Base-by-base conservation (phyloP, 768 basidiomycete species). In the Tephrocybe sp. region DNA sequence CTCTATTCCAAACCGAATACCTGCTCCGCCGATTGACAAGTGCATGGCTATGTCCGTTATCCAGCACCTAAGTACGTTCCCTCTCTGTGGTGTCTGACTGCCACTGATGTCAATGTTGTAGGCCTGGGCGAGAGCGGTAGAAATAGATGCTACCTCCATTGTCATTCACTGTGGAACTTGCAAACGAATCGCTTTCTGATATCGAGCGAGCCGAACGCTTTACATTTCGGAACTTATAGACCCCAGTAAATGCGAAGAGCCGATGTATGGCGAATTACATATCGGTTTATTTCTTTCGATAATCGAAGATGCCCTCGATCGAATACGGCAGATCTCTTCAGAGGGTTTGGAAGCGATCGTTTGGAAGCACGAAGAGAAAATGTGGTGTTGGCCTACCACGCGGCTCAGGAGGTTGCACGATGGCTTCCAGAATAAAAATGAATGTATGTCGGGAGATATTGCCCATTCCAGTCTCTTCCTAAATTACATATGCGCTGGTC, bases 81-180 rank as follows among this genome's bases (percentile, higher is more conserved):
- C 17, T 5, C 17, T 36, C 5, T 36, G 17, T n/a, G 35, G 5
- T 14, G 8, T 34, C 14, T 14, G 8, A 14, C 33, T 8, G 33
- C 33, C 33, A 20, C 40, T 41, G 17, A 41, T 19, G 4, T 42
- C 12, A 16, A 42, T 42, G 35, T n/a, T 11, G 4, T 11, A 60
- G 59, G 47, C 54, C 1, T 60, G 59, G 59, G 20, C 45, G 8
- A 31, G 49, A n/a, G 49, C 53, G 17, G 53, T 55, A 30, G 30
- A 45, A 16, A 19, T 19, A 19, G 45, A 60, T 38, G 30, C 41
- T 5, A 57, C 52, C 6, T 51, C 58, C 30, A 50, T 59, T 10
- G 42, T 60, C 17, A 33, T 60, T 3, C 51, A 60, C 43, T 60
- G 45, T 10, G 56, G 58, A 11, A 50, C 41, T 30, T 57, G 23